A percentile compares a stretch with the other conserved stretches of the same genome.
Evolutionary conservation across 2,329 filamentous ascomycete species (phyloP).

Genomic region (Alternaria ethzedia): DNA sequence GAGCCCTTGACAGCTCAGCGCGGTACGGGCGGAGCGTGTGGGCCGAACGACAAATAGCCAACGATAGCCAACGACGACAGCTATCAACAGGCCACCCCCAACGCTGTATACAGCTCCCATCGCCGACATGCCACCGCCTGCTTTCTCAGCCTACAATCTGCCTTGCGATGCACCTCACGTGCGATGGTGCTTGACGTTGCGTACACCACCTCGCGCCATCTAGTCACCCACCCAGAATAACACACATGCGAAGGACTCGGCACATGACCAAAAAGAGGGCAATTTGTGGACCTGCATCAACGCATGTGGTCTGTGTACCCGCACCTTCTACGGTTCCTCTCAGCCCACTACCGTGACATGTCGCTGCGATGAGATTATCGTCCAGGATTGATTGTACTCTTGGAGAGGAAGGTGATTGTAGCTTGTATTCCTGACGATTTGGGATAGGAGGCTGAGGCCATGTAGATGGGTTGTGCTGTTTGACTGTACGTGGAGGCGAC

Average conservation of each 20-base stretch:
- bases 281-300: neutral
- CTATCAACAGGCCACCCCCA: too few species aligned
- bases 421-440: neutral
- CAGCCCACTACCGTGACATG: neutral
- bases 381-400: neutral
- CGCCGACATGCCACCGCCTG: neutral
- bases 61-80: neutral
- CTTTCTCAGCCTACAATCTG: neutral
- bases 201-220: neutral
- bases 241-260: too few species aligned
- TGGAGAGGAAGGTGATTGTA: neutral
- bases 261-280: too few species aligned
- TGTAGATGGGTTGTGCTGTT: neutral
- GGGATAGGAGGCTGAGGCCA: neutral
- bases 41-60: neutral
- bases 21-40: neutral
- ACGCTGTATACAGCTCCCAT: too few species aligned
- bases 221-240: neutral
- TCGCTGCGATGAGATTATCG: neutral
- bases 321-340: neutral
- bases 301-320: neutral
- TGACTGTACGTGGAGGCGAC: neutral
- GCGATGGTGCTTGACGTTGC: constrained; percentile 1
- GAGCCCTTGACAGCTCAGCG: neutral
- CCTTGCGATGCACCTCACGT: neutral